Conservation (phyloP, 441 rosid genomes). For the Jatropha multifida region DNA sequence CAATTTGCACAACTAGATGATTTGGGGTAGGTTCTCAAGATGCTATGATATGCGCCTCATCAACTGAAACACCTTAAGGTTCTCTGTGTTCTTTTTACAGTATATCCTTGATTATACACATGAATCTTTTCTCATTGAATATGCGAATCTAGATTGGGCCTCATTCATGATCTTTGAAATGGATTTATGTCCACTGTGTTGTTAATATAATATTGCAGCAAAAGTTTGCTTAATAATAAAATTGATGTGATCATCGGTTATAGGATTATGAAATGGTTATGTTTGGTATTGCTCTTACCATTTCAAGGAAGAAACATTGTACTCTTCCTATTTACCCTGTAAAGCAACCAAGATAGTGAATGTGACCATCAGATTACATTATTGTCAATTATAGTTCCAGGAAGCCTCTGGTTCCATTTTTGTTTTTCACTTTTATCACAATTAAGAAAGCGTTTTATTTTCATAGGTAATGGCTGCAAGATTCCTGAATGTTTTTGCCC, state of each 20-base stretch:
- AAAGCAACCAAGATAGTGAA: background rate
- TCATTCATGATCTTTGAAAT: background rate
- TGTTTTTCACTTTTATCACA: constrained; percentile 8
- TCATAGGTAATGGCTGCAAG: constrained; percentile 77
- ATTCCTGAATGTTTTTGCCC: constrained; percentile 76
- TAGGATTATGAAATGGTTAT: background rate
- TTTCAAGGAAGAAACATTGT: background rate
- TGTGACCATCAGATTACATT: background rate
- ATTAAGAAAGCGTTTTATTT: constrained; percentile 12
- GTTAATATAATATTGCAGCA: background rate
- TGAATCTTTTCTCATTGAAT: background rate
- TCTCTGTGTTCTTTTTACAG: background rate
- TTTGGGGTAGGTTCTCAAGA: background rate
- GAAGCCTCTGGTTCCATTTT: background rate
- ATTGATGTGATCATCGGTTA: background rate
- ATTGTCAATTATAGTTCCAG: background rate
- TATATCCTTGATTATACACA: background rate
- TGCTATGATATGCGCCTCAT: background rate
- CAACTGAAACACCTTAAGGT: background rate
- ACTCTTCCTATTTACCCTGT: background rate
- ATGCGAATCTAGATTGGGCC: background rate
- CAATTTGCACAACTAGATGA: background rate
- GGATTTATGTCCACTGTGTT: background rate
- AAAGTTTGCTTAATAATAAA: background rate
- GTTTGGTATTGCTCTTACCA: background rate